phyloP scores from a whole-genome alignment of 495 filamentous ascomycete species.

The Aspergillus incahuasiensis region DNA sequence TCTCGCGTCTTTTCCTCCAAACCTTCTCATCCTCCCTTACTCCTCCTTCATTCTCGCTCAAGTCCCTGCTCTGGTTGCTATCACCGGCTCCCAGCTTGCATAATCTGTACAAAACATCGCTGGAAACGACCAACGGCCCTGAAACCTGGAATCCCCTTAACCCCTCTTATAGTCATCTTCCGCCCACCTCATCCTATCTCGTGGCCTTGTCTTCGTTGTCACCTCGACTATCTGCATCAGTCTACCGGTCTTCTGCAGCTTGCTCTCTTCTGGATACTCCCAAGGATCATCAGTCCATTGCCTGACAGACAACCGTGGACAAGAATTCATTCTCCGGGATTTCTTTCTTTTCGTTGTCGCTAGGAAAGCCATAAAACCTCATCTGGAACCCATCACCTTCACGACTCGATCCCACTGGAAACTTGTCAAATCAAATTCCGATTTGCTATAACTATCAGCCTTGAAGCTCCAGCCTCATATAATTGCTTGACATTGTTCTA shows the following conservation, averaged over 20 bases:
- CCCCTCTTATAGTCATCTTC: conserved; percentile 8
- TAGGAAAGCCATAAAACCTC: conserved; percentile 15
- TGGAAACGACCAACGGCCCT: conserved; percentile 13
- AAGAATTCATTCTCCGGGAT: conserved; percentile 14
- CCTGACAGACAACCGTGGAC: conserved; percentile 16
- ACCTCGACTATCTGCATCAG: conserved; percentile 6
- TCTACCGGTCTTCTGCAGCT: conserved; percentile 10
- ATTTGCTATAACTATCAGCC: conserved; percentile 22
- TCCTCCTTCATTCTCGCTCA: conserved; percentile 10
- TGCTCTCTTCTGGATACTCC: conserved; percentile 16
- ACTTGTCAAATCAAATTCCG: conserved; percentile 18
- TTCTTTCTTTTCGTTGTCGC: conserved; percentile 20
- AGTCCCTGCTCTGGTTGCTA: conserved; percentile 26
- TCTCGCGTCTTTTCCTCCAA: conserved; percentile 14
- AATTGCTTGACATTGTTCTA: conserved; percentile 23
- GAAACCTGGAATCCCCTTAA: conserved; percentile 12
- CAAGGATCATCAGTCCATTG: conserved; percentile 7
- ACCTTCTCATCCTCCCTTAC: conserved; percentile 17
- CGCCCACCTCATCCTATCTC: conserved; percentile 5
- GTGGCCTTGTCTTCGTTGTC: conserved; percentile 4
- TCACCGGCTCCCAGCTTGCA: conserved; percentile 21
- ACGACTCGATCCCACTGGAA: conserved; percentile 15
- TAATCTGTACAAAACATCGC: conserved; percentile 10
- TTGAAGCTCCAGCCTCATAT: conserved; percentile 24
- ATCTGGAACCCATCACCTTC: conserved; percentile 8